Base-by-base conservation (phyloP, 1,139 yeast genomes). In the Debaryomyces fabryi region DNA sequence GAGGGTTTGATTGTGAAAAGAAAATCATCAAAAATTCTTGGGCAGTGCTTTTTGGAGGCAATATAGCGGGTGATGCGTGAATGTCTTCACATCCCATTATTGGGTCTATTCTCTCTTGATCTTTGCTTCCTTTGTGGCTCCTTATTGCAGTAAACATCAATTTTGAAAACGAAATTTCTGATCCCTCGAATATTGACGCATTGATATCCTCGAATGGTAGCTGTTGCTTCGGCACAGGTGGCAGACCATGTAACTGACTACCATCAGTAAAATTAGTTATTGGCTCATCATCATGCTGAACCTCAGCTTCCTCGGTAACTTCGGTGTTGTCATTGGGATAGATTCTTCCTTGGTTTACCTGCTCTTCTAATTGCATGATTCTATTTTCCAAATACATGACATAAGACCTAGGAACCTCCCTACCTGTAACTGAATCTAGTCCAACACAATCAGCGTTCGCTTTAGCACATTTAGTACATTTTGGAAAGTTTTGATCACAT, bases 401-500 rank as follows among this genome's bases (percentile, higher is more conserved):
- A 60, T 91, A 90, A 9, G 91, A 84, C 42, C 97, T 70, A 0
- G 97, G 96, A 1, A 90, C 82, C 54, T 87, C 91, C 49, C 96
- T 71, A 0, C 96, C 96, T 0, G 96, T 88, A 3, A 90, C 90
- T 0, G 96, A 90, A 63, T 91, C 97, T 10, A 88, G 67, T 0
- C 96, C 91, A 18, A 89, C 83, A 67, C 97, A 90, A 15, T 86
- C 88, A 3, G 73, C 85, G 5, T 82, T 81, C 15, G 87, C 85
- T 57, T 82, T 83, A 24, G 72, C 75, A 67, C 97, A 90, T 39
- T 81, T 79, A 12, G 82, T 71, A 62, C 97, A 91, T 46, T 83
- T 80, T 1, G 96, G 96, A 63, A 88, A 86, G 56, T 81, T 81
- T 55, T 86, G 92, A 56, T 91, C 96, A 69, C 97, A 91, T 59